Percentiles rank a stretch among this genome's conserved stretches.
Conservation (phyloP, 305 asterid species). For the Ruellia speciosa region DNA sequence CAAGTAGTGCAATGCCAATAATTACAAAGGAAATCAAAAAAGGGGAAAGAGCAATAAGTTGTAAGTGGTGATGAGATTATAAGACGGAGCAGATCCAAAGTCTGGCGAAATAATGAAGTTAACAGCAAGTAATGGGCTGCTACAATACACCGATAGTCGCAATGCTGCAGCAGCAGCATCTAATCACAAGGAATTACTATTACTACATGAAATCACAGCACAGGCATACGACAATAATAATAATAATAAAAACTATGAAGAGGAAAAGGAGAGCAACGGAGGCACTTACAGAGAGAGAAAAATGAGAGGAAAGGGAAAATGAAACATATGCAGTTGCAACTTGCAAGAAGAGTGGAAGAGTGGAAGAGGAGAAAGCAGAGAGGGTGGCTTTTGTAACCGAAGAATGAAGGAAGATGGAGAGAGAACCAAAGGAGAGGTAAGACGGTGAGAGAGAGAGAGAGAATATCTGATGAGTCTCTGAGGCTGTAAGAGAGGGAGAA, state of each 20-base stretch:
- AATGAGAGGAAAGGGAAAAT: too few relatives aligned
- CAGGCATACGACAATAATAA: background rate
- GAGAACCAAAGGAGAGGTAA: too few relatives aligned
- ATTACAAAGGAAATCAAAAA: background rate
- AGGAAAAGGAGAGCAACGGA: background rate
- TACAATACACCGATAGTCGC: background rate
- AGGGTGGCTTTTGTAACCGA: slow-evolving; percentile 22
- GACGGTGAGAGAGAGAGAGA: too few relatives aligned
- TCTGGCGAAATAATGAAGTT: too few relatives aligned
- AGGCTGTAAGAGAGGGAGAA: too few relatives aligned
- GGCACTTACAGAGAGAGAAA: too few relatives aligned
- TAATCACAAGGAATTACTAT: background rate
- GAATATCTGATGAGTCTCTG: too few relatives aligned
- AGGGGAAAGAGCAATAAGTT: slow-evolving; percentile 23
- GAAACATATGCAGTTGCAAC: too few relatives aligned
- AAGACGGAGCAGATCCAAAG: too few relatives aligned
- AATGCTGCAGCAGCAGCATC: slow-evolving; percentile 30
- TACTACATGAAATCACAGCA: background rate
- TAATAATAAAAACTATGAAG: slow-evolving; percentile 14
- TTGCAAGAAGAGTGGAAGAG: slow-evolving; percentile 12
- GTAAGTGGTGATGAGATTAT: slow-evolving; percentile 15
- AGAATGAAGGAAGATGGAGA: background rate
- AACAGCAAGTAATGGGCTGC: slow-evolving; percentile 15
- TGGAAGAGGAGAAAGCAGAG: slow-evolving; percentile 18
- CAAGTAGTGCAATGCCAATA: too few relatives aligned